phyloP scores from a whole-genome alignment of 768 basidiomycete species.

The Mycena polygramma region DNA sequence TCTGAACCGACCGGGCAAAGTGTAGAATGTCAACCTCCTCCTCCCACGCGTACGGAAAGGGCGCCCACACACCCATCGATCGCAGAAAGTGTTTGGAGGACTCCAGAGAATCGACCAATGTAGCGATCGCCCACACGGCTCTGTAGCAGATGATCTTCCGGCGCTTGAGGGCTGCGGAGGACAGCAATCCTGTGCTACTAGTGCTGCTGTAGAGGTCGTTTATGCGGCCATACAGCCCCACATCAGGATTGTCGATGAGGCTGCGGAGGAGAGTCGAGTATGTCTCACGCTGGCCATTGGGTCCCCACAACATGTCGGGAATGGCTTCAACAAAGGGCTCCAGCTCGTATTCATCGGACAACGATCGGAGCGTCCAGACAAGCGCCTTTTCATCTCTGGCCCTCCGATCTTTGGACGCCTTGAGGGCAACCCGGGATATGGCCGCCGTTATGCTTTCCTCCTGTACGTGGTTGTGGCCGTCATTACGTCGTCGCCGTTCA shows the following conservation, averaged over 20 bases:
- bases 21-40: neutral
- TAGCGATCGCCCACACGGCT: constrained; percentile 18
- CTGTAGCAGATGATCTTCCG: constrained; percentile 14
- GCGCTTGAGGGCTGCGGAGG: neutral
- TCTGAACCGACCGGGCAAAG: neutral
- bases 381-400: constrained; percentile 9
- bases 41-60: neutral
- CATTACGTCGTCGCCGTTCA: neutral
- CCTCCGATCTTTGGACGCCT: neutral
- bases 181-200: constrained; percentile 5
- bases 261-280: neutral
- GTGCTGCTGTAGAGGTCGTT: neutral
- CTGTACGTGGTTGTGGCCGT: neutral
- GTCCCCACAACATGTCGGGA: constrained; percentile 22
- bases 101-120: neutral
- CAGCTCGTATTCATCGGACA: constrained; percentile 16
- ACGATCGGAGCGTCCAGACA: neutral
- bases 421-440: neutral
- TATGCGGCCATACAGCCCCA: neutral
- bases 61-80: neutral
- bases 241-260: neutral
- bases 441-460: constrained; percentile 2
- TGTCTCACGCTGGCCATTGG: neutral
- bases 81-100: neutral
- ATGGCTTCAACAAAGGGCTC: constrained; percentile 22